Percentiles rank a stretch among this genome's conserved stretches.
These are phyloP conservation scores for Quillaja saponaria DNA, from an alignment of 306 rosid species.

Conservation along the genomic window DNA sequence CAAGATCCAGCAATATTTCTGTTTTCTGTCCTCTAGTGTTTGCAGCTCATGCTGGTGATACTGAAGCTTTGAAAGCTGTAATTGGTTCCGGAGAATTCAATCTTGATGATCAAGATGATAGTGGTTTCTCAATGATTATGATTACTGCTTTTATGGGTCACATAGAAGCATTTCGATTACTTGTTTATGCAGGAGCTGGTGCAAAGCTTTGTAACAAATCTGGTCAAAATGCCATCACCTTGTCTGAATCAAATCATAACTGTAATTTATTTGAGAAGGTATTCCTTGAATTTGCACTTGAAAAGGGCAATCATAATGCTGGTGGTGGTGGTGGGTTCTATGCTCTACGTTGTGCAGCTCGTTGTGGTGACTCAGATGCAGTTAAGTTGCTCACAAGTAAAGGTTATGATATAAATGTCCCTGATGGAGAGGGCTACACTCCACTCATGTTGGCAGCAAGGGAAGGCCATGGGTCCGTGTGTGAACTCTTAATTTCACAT, in stretches of 20 bases:
- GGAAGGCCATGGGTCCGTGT: constrained; percentile 71
- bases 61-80: constrained; percentile 66
- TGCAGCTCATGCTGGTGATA: constrained; percentile 69
- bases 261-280: constrained; percentile 76
- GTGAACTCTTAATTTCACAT: constrained; percentile 59
- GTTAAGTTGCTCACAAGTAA: constrained; percentile 64
- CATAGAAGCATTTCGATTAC: constrained; percentile 70
- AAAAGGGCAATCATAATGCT: constrained; percentile 64
- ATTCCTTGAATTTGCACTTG: constrained; percentile 84
- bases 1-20: constrained; percentile 58
- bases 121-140: constrained; percentile 80
- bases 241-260: constrained; percentile 56
- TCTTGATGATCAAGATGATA: constrained; percentile 70
- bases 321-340: constrained; percentile 78
- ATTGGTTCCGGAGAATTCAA: constrained; percentile 54
- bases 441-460: constrained; percentile 94
- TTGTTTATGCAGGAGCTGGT: constrained; percentile 87
- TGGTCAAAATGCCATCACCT: constrained; percentile 72
- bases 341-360: constrained; percentile 88
- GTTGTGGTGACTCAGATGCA: constrained; percentile 77
- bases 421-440: constrained; percentile 75
- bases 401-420: constrained; percentile 79
- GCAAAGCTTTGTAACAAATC: constrained; percentile 65
- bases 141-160: constrained; percentile 71
- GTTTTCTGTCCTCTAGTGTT: constrained; percentile 60